Conservation (phyloP, 2,329 filamentous ascomycete species). For the Mariannaea elegans region DNA sequence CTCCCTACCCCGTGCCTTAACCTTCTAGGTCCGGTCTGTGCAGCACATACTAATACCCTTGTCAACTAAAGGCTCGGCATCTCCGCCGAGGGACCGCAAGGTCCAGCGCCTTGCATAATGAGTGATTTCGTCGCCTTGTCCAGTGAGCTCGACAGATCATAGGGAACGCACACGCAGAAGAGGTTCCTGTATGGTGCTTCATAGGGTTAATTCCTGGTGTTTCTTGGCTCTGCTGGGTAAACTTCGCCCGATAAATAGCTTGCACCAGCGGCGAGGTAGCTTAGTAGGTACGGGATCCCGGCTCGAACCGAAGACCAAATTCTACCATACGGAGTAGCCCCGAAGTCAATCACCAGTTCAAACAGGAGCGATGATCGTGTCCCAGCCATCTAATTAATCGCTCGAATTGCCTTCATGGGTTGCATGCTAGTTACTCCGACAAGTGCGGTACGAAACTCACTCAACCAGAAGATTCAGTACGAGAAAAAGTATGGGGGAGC, state of each 20-base stretch:
- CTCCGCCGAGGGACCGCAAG: conserved; percentile 6
- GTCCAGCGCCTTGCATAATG: conserved; percentile 10
- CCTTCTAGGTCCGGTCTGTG: conserved; percentile 13
- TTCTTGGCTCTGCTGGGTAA: neutral
- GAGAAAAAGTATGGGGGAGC: neutral
- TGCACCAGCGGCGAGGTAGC: neutral
- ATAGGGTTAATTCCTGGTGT: neutral
- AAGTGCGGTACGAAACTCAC: neutral
- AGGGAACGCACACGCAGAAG: neutral
- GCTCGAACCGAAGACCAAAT: conserved; percentile 5
- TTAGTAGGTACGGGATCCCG: conserved; percentile 4
- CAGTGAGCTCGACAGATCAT: neutral
- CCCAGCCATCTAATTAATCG: neutral
- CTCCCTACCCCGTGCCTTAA: conserved; percentile 15
- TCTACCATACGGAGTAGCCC: neutral
- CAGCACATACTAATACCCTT: neutral
- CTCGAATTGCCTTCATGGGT: neutral
- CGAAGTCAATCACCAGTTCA: conserved; percentile 8
- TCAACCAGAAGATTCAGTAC: neutral
- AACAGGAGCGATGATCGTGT: neutral
- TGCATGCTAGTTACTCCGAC: neutral
- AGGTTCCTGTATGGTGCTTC: neutral
- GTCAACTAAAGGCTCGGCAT: conserved; percentile 16
- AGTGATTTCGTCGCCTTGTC: conserved; percentile 3
- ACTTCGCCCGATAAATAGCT: neutral